Evolutionary conservation across 1,139 yeast species (phyloP), one percentile per base, ranked within the genome.

Genomic region (Taphrina confusa): DNA sequence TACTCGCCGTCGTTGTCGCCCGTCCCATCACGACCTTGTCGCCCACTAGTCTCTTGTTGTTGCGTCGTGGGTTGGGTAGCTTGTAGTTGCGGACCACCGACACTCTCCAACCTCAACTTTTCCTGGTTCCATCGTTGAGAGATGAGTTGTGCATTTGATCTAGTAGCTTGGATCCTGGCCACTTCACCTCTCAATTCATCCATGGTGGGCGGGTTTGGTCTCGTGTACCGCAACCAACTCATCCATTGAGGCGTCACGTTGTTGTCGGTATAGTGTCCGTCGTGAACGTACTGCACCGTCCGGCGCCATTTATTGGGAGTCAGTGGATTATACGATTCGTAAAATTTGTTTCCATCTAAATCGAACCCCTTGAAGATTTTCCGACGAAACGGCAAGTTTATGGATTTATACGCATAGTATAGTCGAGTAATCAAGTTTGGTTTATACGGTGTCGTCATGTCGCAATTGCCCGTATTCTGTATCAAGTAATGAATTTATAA

Each of bases 191-290:
- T 11, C 31, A 56, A 14, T 23, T 56, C 60, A 4, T 30, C 39
- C 54, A 36, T 12, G 16, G 54, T 46, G 31, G 60, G 60, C 14
- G 60, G 54, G 8, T 46, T 30, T 11, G 42, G 30, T n/a, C 51
- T 27, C 18, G 54, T 56, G 30, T 56, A 31, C 31, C 60, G 46
- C 25, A 56, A 33, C 60, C 60, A 56, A 27, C 37, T n/a, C 54
- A 56, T 56, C 60, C 60, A 56, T 28, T 46, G 54, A 4, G 60
- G 60, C 31, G 60, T 46, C 25, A 56, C 54, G 8, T 56, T 45
- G 47, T 56, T 45, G 47, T 56, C 60, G 37, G 60, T 46, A 20
- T 46, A 56, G 40, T 56, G 52, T 2, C 54, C 60, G 22, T 45
- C 60, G 12, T 56, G 34, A 18, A 46, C 54, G 22, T 56, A 56